Percentiles rank a stretch among this genome's conserved stretches.
Conservation (phyloP, 2,329 filamentous ascomycete species). For the Sclerotinia minor region DNA sequence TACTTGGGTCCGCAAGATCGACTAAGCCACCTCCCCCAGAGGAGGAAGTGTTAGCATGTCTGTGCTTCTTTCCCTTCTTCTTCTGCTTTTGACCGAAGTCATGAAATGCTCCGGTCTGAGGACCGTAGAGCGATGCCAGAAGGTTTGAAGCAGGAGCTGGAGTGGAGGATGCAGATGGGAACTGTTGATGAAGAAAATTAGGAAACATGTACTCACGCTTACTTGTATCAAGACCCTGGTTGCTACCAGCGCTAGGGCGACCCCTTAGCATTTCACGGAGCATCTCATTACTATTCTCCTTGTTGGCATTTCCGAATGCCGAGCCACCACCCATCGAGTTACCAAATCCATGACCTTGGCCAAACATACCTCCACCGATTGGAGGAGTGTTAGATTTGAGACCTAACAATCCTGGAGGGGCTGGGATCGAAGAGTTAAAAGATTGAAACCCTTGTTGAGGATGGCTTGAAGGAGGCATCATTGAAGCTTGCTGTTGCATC, state of each 20-base stretch:
- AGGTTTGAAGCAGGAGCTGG: slow-evolving; percentile 87
- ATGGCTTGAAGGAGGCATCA: slow-evolving; percentile 65
- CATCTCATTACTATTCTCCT: slow-evolving; percentile 73
- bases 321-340: slow-evolving; percentile 57
- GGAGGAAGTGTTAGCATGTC: slow-evolving; percentile 99
- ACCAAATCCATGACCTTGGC: slow-evolving; percentile 82
- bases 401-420: slow-evolving; percentile 74
- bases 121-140: slow-evolving; percentile 88
- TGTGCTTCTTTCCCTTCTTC: slow-evolving; percentile 99
- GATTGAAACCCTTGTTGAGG: slow-evolving; percentile 66
- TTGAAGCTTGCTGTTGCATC: slow-evolving; percentile 84
- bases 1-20: slow-evolving; percentile 99
- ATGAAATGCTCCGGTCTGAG: slow-evolving; percentile 82
- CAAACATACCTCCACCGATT: slow-evolving; percentile 81
- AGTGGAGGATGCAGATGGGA: slow-evolving; percentile 77
- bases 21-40: slow-evolving; percentile 98
- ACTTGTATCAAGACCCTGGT: slow-evolving; percentile 77
- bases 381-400: slow-evolving; percentile 94
- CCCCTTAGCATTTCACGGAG: slow-evolving; percentile 80
- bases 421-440: slow-evolving; percentile 82
- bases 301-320: slow-evolving; percentile 64
- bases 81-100: slow-evolving; percentile 95
- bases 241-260: slow-evolving; percentile 61
- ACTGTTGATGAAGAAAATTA: slow-evolving; percentile 85
- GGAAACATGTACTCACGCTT: slow-evolving; percentile 99